Evolutionary conservation across 139 green algal species (phyloP).

Genomic region (Mesostigma viride): DNA sequence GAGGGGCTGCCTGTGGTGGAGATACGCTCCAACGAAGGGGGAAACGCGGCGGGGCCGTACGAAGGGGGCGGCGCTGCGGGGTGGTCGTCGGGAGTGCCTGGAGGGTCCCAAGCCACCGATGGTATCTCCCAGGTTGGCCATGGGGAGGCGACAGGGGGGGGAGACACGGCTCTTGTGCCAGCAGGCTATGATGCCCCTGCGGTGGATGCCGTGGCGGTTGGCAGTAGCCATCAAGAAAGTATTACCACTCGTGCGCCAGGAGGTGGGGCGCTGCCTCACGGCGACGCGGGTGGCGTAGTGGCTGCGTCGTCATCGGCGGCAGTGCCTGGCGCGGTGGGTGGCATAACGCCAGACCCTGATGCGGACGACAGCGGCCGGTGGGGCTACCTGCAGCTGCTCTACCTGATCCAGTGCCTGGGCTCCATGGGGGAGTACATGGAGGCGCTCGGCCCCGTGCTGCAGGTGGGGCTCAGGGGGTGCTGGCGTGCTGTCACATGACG

Average conservation of each 20-base stretch:
- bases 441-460: constrained; percentile 33
- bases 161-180: too few species aligned
- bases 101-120: too few species aligned
- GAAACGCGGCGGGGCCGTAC: too few species aligned
- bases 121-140: too few species aligned
- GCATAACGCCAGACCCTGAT: neutral
- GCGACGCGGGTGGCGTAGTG: neutral
- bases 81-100: too few species aligned
- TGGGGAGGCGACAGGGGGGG: too few species aligned
- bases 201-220: too few species aligned
- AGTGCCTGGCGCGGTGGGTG: neutral
- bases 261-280: neutral
- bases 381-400: constrained; percentile 20
- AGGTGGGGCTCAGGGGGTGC: constrained; percentile 11
- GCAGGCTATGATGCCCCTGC: too few species aligned
- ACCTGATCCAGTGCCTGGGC: constrained; percentile 25
- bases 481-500: neutral
- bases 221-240: too few species aligned
- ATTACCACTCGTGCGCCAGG: neutral
- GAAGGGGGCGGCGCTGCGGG: too few species aligned
- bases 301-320: neutral
- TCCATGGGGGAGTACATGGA: constrained; percentile 36
- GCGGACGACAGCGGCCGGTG: neutral
- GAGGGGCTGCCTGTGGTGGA: too few species aligned
- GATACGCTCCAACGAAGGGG: too few species aligned